phyloP scores from a whole-genome alignment of 1,284 basidiomycete species.

The Lentinula novae-zelandiae region DNA sequence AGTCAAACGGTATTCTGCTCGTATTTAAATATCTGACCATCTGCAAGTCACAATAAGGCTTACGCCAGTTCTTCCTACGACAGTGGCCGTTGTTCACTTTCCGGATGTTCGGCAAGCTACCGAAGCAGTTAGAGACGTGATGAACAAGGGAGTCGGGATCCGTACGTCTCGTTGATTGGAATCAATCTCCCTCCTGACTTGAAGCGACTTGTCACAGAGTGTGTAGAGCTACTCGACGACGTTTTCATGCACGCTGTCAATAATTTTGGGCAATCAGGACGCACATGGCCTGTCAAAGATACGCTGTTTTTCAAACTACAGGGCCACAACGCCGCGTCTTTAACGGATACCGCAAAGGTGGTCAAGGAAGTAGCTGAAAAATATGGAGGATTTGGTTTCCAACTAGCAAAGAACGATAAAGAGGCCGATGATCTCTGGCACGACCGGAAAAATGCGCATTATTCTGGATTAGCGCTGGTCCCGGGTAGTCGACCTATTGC shows the following conservation, averaged over 20 bases:
- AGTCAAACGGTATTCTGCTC: slow-evolving; percentile 17
- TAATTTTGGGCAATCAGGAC: slow-evolving; percentile 50
- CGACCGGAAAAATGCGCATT: slow-evolving; percentile 83
- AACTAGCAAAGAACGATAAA: slow-evolving; percentile 61
- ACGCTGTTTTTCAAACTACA: slow-evolving; percentile 89
- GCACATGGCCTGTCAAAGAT: slow-evolving; percentile 67
- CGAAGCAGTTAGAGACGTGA: slow-evolving; percentile 70
- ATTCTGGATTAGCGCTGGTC: slow-evolving; percentile 64
- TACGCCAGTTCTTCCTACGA: slow-evolving; percentile 77
- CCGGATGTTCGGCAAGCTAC: slow-evolving; percentile 64
- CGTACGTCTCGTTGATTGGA: slow-evolving; percentile 39
- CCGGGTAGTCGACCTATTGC: slow-evolving; percentile 68
- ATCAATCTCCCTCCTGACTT: neutral
- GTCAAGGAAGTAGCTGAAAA: slow-evolving; percentile 56
- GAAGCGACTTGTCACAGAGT: slow-evolving; percentile 38
- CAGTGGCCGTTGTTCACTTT: slow-evolving; percentile 67
- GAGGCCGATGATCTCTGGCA: slow-evolving; percentile 81
- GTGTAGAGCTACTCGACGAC: slow-evolving; percentile 76
- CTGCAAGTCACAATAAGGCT: slow-evolving; percentile 71
- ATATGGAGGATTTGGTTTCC: slow-evolving; percentile 69
- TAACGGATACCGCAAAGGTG: slow-evolving; percentile 61
- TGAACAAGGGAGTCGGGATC: slow-evolving; percentile 71
- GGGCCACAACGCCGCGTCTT: slow-evolving; percentile 57
- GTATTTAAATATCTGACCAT: slow-evolving; percentile 23
- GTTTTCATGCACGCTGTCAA: slow-evolving; percentile 73